Percentiles rank a stretch among this genome's conserved stretches.
These are phyloP conservation scores for Cenchrus fungigraminus DNA, from an alignment of 176 grass and related monocot genomes.

Conservation along the genomic window DNA sequence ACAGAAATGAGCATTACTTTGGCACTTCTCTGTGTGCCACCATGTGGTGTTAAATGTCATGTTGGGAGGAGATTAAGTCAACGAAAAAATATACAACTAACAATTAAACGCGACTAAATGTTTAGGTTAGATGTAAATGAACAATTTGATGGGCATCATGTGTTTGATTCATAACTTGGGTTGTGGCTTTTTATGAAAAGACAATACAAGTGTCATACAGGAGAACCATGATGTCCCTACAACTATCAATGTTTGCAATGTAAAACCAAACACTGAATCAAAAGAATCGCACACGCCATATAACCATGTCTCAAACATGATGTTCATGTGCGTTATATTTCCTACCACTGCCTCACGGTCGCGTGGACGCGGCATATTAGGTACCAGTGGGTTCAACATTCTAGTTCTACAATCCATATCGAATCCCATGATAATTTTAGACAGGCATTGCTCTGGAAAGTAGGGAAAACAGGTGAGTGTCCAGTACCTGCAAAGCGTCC, in stretches of 20 bases:
- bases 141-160: neutral
- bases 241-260: neutral
- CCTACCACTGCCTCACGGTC: neutral
- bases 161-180: neutral
- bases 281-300: neutral
- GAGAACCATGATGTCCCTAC: too few species aligned
- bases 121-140: neutral
- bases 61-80: too few species aligned
- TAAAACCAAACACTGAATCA: neutral
- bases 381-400: neutral
- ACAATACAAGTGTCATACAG: neutral
- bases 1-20: neutral
- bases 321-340: neutral
- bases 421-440: neutral
- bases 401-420: neutral
- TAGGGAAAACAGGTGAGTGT: neutral
- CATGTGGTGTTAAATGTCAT: neutral
- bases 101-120: neutral
- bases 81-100: neutral
- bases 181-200: neutral
- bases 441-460: neutral
- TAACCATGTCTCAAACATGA: neutral
- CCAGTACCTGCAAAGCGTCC: constrained; percentile 50
- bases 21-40: neutral
- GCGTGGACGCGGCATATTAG: neutral